Evolutionary conservation across 176 grass and related monocot species (phyloP).

Genomic region (Paspalum vaginatum): DNA sequence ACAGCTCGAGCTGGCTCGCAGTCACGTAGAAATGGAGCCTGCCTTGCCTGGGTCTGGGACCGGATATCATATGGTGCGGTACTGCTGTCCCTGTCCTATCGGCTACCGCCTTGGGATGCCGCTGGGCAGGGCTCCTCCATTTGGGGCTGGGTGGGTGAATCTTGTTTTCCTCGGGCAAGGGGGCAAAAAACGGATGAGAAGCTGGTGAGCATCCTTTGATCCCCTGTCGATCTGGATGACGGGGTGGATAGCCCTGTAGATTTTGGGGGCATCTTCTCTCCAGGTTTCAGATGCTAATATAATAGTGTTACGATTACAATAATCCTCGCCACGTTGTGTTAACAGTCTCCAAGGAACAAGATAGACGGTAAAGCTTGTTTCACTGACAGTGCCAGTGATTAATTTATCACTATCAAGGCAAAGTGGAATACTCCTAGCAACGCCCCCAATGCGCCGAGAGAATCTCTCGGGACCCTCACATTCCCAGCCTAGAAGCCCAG

Average conservation of each 20-base stretch:
- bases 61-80: no score
- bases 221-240: background rate
- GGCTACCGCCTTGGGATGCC: constrained; percentile 22
- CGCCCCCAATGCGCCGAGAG: background rate
- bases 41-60: background rate
- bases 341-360: background rate
- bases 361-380: background rate
- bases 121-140: background rate
- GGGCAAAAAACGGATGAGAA: background rate
- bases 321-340: background rate
- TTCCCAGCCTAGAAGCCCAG: constrained; percentile 1
- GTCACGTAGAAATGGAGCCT: constrained; percentile 33
- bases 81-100: constrained; percentile 14
- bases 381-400: background rate
- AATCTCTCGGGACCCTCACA: constrained; percentile 35
- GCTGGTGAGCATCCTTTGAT: background rate
- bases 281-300: constrained; percentile 33
- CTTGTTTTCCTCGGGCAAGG: background rate
- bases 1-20: background rate
- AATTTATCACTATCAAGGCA: background rate
- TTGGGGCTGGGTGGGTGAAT: background rate
- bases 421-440: no score
- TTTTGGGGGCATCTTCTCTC: background rate
- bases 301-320: no score
- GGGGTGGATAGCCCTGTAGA: background rate